A percentile compares a stretch with the other conserved stretches of the same genome.
phyloP scores from a whole-genome alignment of 495 filamentous ascomycete genomes.

The Barbatosphaeria neglecta region DNA sequence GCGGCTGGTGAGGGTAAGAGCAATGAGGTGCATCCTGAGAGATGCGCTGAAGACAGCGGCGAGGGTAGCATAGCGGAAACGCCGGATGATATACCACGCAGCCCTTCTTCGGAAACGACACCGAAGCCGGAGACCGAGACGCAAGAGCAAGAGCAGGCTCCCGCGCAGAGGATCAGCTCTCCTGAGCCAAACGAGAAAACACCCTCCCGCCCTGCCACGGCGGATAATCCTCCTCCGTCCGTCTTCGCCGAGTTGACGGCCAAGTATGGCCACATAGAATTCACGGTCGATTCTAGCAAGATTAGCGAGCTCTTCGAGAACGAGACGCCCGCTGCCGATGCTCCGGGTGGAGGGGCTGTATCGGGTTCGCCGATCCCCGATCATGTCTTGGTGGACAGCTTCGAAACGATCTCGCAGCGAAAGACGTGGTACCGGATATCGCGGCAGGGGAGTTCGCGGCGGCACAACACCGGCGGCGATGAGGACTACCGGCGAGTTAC shows the following conservation, averaged over 20 bases:
- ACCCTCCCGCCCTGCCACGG: not conserved
- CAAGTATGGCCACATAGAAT: slow-evolving; percentile 19
- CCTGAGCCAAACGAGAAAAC: not conserved
- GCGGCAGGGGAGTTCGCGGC: slow-evolving; percentile 41
- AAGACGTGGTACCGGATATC: slow-evolving; percentile 54
- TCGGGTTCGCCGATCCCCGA: slow-evolving; percentile 15
- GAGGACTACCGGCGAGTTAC: slow-evolving; percentile 44
- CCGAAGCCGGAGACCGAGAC: slow-evolving; percentile 7
- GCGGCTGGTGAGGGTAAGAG: not conserved
- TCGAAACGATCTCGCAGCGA: slow-evolving; percentile 39
- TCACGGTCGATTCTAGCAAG: slow-evolving; percentile 25
- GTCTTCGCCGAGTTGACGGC: slow-evolving; percentile 8
- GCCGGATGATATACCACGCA: not conserved
- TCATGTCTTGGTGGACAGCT: slow-evolving; percentile 32
- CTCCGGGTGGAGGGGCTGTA: not conserved
- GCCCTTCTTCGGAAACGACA: not conserved
- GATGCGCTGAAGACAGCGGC: not conserved
- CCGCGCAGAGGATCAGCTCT: not conserved
- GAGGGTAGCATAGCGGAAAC: too few relatives aligned
- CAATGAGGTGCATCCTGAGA: too few relatives aligned
- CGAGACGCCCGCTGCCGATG: not conserved
- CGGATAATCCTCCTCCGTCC: not conserved
- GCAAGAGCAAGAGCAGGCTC: not conserved
- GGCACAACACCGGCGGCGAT: slow-evolving; percentile 42
- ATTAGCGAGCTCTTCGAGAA: slow-evolving; percentile 34